A percentile compares a stretch with the other conserved stretches of the same genome.
Conservation (phyloP, 1,139 yeast genomes). For the Zygoascus hellenicus region DNA sequence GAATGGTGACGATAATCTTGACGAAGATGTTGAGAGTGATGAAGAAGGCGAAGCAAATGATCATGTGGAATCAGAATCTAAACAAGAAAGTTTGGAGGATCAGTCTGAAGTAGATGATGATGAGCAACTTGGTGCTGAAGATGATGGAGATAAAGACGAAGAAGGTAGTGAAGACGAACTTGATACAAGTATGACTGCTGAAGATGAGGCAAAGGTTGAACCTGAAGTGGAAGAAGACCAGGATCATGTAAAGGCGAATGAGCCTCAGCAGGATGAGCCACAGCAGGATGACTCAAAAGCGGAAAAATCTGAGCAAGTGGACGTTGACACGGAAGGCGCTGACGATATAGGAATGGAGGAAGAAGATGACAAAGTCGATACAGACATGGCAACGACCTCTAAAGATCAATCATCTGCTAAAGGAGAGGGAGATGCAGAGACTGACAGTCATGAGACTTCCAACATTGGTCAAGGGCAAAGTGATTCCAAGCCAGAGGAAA, state of each 20-base stretch:
- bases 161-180: constrained; percentile 51
- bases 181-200: constrained; percentile 54
- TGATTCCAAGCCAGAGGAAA: constrained; percentile 20
- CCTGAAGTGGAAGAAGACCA: constrained; percentile 76
- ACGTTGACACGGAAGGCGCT: constrained; percentile 32
- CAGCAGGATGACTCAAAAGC: constrained; percentile 23
- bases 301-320: constrained; percentile 19
- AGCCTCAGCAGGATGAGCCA: constrained; percentile 21
- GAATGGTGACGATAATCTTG: constrained; percentile 27
- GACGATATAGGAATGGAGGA: constrained; percentile 44
- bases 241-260: constrained; percentile 45
- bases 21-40: constrained; percentile 31
- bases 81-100: constrained; percentile 35
- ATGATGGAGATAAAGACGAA: constrained; percentile 49
- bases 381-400: constrained; percentile 43
- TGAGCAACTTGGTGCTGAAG: constrained; percentile 35
- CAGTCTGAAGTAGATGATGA: constrained; percentile 62
- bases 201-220: constrained; percentile 72
- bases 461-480: constrained; percentile 26
- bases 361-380: constrained; percentile 42
- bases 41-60: constrained; percentile 33
- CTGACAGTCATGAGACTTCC: constrained; percentile 54
- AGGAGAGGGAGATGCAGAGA: constrained; percentile 74
- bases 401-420: constrained; percentile 66
- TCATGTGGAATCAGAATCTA: constrained; percentile 46